Conservation (phyloP, 352 stramenopile species). For the Globisporangium yorkense region DNA sequence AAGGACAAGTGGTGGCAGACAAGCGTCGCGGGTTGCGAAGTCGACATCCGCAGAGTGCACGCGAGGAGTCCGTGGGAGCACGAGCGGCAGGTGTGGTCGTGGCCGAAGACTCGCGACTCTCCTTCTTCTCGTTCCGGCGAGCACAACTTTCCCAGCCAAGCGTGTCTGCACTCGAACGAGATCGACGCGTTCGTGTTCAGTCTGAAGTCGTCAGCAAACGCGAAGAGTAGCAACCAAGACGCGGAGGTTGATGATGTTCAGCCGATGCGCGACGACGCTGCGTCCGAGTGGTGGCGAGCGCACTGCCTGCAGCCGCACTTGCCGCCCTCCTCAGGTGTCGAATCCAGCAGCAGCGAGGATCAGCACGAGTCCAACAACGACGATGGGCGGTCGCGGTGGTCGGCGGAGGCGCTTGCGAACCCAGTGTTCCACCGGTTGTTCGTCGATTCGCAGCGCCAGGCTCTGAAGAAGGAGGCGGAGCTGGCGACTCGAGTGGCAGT, state of each 20-base stretch:
- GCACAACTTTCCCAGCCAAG: not conserved
- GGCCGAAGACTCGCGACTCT: conserved; percentile 18
- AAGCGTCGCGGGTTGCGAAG: conserved; percentile 29
- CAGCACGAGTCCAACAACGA: conserved; percentile 12
- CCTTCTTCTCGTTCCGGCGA: not conserved
- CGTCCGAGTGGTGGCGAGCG: conserved; percentile 53
- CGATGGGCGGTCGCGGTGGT: conserved; percentile 17
- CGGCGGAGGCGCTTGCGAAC: conserved; percentile 44
- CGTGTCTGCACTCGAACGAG: conserved; percentile 3
- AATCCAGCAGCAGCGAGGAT: not conserved
- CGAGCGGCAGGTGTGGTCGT: conserved; percentile 42
- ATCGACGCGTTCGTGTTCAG: conserved; percentile 39
- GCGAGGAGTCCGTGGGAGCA: conserved; percentile 39
- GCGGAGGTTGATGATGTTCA: not conserved
- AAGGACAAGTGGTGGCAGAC: conserved; percentile 50
- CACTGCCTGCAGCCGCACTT: conserved; percentile 49
- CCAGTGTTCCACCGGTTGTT: conserved; percentile 35
- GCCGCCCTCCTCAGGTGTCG: conserved; percentile 5
- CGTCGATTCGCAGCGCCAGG: conserved; percentile 11
- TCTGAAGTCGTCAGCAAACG: not conserved
- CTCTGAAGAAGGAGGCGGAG: conserved; percentile 17
- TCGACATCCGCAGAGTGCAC: conserved; percentile 40
- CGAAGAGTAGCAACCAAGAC: not conserved
- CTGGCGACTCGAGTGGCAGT: conserved; percentile 13
- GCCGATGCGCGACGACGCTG: conserved; percentile 22